Percentiles rank a stretch among this genome's conserved stretches.
These are phyloP conservation scores for Borovskyia barvae DNA, from an alignment of 208 protist species.

Conservation along the genomic window DNA sequence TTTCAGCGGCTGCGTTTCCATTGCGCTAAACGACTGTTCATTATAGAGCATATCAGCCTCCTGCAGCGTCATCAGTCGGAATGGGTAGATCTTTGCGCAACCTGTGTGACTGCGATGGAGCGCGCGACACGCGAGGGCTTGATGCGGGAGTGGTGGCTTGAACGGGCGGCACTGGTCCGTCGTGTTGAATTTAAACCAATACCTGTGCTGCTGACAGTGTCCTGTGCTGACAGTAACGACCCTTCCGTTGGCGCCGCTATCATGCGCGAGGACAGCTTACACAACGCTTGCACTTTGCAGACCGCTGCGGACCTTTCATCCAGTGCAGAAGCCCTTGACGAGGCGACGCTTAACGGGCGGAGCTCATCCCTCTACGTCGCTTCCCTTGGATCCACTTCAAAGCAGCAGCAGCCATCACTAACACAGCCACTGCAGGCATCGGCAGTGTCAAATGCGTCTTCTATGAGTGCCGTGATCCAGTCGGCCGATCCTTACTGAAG, in stretches of 20 bases:
- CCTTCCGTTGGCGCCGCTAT: neutral
- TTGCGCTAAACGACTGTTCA: conserved; percentile 30
- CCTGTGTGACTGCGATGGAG: conserved; percentile 10
- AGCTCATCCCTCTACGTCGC: neutral
- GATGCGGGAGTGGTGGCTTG: conserved; percentile 8
- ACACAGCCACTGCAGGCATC: neutral
- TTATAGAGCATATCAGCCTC: conserved; percentile 34
- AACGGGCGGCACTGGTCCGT: conserved; percentile 6
- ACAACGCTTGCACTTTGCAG: conserved; percentile 9
- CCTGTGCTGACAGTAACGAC: neutral
- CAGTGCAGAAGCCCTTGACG: conserved; percentile 10
- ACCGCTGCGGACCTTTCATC: conserved; percentile 24
- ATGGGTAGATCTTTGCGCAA: conserved; percentile 18
- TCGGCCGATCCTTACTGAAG: no score
- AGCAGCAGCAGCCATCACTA: no score
- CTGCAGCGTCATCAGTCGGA: conserved; percentile 34
- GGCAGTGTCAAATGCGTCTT: neutral
- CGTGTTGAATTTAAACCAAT: neutral
- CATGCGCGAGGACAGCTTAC: conserved; percentile 20
- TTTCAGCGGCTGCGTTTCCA: conserved; percentile 19
- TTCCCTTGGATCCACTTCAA: no score
- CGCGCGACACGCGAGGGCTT: conserved; percentile 11
- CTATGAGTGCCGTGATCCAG: no score
- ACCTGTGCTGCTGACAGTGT: neutral
- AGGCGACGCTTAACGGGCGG: conserved; percentile 1